A percentile compares a stretch with the other conserved stretches of the same genome.
Conservation (phyloP, 768 basidiomycete species). For the Heimioporus sp. region DNA sequence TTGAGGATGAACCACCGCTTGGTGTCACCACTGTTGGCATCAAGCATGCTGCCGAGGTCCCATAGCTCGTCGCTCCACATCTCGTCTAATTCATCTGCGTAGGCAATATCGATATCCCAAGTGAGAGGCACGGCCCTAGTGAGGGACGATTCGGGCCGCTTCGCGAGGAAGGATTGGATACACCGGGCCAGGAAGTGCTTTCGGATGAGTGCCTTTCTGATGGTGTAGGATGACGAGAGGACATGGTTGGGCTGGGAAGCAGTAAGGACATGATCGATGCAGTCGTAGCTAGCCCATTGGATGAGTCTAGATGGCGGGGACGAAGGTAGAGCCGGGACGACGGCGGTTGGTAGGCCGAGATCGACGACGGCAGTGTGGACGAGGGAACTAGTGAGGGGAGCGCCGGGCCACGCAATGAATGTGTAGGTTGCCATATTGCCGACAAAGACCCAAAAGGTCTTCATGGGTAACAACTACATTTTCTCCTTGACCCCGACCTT, state of each 20-base stretch:
- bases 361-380: conserved; percentile 41
- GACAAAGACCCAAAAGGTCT: not conserved
- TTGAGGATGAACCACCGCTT: conserved; percentile 91
- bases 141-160: conserved; percentile 61
- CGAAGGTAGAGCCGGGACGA: conserved; percentile 28
- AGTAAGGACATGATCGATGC: conserved; percentile 74
- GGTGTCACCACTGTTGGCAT: conserved; percentile 27
- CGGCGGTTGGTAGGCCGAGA: conserved; percentile 27
- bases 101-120: conserved; percentile 83
- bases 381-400: conserved; percentile 52
- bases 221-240: conserved; percentile 81
- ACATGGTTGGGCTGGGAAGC: conserved; percentile 46
- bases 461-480: conserved; percentile 49
- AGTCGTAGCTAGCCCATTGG: conserved; percentile 90
- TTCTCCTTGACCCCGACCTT: conserved; percentile 85
- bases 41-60: conserved; percentile 70
- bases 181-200: conserved; percentile 88
- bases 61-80: conserved; percentile 91
- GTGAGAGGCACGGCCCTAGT: conserved; percentile 62
- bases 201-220: conserved; percentile 90
- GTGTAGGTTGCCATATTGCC: conserved; percentile 17
- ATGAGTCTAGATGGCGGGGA: conserved; percentile 36
- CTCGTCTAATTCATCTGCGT: conserved; percentile 93
- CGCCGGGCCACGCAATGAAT: conserved; percentile 53
- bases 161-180: conserved; percentile 68